Evolutionary conservation across 2,329 filamentous ascomycete species (phyloP), one percentile per base, ranked within the genome.

Genomic region (Colletotrichum sp.): DNA sequence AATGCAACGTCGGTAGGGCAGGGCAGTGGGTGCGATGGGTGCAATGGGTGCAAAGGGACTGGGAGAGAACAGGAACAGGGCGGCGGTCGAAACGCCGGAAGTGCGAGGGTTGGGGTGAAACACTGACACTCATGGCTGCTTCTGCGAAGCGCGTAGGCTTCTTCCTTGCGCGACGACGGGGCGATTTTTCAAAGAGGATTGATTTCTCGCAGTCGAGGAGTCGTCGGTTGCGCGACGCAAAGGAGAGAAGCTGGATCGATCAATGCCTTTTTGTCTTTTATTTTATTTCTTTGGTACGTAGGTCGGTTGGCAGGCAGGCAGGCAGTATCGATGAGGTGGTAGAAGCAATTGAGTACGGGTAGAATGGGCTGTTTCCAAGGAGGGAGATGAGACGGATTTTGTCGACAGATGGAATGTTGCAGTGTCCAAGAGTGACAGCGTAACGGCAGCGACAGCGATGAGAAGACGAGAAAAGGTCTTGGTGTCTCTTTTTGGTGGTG

Each of bases 121-220:
- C 83, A 88, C 88, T 86, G 83, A 89, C 88, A 84, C 87, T 89
- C 88, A 89, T 89, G 78, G 82, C 88, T 82, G 77, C 76, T 77
- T 75, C 71, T 71, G 62, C 62, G 75, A 77, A 77, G 75, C 72
- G 69, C 75, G 71, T 65, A 72, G 77, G 77, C 77, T 77, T 76
- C 77, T 78, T 78, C 77, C 77, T 72, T 78, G 77, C 69, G 67
- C 68, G 68, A 69, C 70, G 70, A 73, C 49, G 57, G 61, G 59
- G 73, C 39, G 63, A 49, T 32, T 19, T 72, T 32, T 62, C 30
- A 39, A 36, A 22, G 32, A 57, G 59, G 67, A 59, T 32, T 57
- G 62, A 63, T 9, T 16, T 44, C 22, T 27, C 44, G 44, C 44
- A 52, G 44, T 52, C n/a, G 44, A 52, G 30, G 32, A 22, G 22